Percentiles rank a stretch among this genome's conserved stretches.
Conservation (phyloP, 1,284 basidiomycete genomes). For the Naganishia cerealis region DNA sequence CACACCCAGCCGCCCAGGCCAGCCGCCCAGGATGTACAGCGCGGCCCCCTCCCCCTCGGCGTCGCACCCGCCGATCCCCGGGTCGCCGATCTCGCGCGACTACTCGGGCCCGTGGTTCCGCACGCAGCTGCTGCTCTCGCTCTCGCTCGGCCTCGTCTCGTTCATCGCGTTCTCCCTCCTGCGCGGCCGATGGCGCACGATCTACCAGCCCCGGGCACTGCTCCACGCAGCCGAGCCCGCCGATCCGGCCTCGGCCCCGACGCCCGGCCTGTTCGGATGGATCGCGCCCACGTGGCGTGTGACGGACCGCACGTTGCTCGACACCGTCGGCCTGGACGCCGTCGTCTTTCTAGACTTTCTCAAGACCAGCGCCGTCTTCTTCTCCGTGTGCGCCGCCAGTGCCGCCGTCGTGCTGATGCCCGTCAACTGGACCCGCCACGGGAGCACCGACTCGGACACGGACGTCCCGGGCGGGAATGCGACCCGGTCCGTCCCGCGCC, state of each 20-base stretch:
- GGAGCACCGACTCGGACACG: conserved; percentile 65
- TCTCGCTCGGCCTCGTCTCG: conserved; percentile 71
- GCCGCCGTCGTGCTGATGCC: conserved; percentile 81
- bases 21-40: too few species aligned
- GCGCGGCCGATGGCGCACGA: conserved; percentile 79
- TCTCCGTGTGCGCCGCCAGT: conserved; percentile 73
- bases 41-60: too few species aligned
- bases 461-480: conserved; percentile 55
- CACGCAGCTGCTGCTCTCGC: conserved; percentile 80
- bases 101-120: conserved; percentile 60
- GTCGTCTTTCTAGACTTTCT: conserved; percentile 92
- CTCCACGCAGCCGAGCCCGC: conserved; percentile 80
- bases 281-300: conserved; percentile 85
- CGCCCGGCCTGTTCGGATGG: conserved; percentile 77
- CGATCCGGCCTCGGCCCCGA: conserved; percentile 18
- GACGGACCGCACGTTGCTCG: conserved; percentile 85
- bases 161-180: conserved; percentile 86
- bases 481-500: conserved; percentile 1
- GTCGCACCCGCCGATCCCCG: too few species aligned
- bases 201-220: conserved; percentile 73
- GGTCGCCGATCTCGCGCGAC: conserved; percentile 21
- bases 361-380: conserved; percentile 90
- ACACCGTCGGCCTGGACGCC: conserved; percentile 93
- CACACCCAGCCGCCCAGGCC: too few species aligned
- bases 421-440: conserved; percentile 71